Conservation (phyloP, 2,329 filamentous ascomycete species). For the Neophaeococcomyces mojaviensis region DNA sequence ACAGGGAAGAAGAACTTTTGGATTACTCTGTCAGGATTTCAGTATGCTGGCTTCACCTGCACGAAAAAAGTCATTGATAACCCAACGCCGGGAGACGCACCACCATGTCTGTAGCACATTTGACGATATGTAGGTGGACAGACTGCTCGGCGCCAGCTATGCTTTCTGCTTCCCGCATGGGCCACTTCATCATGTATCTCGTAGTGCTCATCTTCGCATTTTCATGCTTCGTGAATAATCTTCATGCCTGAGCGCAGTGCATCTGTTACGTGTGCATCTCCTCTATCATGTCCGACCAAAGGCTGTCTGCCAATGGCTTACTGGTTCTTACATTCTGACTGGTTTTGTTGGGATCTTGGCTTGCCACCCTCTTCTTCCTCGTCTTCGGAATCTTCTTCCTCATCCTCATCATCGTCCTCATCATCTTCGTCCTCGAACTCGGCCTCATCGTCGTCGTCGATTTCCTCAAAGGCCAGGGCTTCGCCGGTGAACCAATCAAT, state of each 20-base stretch:
- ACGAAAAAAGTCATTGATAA: not conserved
- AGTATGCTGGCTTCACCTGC: not conserved
- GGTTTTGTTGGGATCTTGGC: conserved; percentile 69
- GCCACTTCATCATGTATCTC: not conserved
- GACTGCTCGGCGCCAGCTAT: not conserved
- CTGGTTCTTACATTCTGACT: conserved; percentile 75
- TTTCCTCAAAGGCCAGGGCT: conserved; percentile 90
- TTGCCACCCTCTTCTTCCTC: conserved; percentile 56
- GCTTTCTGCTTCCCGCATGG: not conserved
- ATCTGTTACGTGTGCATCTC: not conserved
- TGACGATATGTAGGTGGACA: not conserved
- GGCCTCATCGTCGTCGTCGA: conserved; percentile 76
- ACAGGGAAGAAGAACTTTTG: not conserved
- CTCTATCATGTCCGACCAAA: not conserved
- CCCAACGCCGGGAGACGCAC: not conserved
- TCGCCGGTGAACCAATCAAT: conserved; percentile 99
- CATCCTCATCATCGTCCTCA: conserved; percentile 80
- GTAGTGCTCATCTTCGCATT: not conserved
- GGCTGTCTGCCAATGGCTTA: conserved; percentile 5
- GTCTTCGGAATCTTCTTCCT: conserved; percentile 66
- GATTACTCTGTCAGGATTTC: not conserved
- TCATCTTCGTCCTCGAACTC: conserved; percentile 89
- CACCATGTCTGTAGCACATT: not conserved
- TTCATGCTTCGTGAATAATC: not conserved
- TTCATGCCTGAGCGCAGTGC: not conserved